phyloP scores from a whole-genome alignment of 2,329 filamentous ascomycete species.

The Apiospora hydei region DNA sequence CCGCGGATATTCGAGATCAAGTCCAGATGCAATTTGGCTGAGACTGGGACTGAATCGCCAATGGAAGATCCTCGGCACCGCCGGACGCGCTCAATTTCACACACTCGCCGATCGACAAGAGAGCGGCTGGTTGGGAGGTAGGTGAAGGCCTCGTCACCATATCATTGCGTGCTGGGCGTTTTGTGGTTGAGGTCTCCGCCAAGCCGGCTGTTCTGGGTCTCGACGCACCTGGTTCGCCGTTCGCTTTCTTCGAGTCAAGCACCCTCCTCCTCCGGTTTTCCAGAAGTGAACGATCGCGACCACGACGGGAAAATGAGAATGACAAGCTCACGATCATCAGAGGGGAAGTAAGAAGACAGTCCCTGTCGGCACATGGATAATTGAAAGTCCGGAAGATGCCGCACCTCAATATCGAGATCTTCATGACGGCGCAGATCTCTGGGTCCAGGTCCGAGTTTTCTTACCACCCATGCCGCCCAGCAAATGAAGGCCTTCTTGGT shows the following conservation, averaged over 20 bases:
- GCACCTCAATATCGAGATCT: slow-evolving; percentile 13
- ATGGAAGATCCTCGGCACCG: not conserved
- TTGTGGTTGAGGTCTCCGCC: not conserved
- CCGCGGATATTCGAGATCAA: not conserved
- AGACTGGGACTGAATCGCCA: not conserved
- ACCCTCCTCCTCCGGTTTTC: not conserved
- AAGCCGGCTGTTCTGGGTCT: not conserved
- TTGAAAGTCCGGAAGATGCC: slow-evolving; percentile 18
- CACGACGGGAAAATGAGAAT: not conserved
- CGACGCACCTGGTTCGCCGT: not conserved
- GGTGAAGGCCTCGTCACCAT: not conserved
- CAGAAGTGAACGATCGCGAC: not conserved
- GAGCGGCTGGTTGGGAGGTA: not conserved
- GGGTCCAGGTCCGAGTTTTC: slow-evolving; percentile 6
- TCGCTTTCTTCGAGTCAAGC: not conserved
- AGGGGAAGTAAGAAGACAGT: not conserved
- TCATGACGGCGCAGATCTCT: slow-evolving; percentile 5
- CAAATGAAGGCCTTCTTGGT: not conserved
- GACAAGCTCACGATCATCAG: not conserved
- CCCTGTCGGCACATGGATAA: not conserved
- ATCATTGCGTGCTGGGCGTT: not conserved
- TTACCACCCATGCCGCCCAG: not conserved
- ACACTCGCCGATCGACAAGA: not conserved
- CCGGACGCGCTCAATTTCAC: not conserved
- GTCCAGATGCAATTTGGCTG: not conserved